Evolutionary conservation across 768 basidiomycete species (phyloP).

Genomic region (Boletus barrowsii): DNA sequence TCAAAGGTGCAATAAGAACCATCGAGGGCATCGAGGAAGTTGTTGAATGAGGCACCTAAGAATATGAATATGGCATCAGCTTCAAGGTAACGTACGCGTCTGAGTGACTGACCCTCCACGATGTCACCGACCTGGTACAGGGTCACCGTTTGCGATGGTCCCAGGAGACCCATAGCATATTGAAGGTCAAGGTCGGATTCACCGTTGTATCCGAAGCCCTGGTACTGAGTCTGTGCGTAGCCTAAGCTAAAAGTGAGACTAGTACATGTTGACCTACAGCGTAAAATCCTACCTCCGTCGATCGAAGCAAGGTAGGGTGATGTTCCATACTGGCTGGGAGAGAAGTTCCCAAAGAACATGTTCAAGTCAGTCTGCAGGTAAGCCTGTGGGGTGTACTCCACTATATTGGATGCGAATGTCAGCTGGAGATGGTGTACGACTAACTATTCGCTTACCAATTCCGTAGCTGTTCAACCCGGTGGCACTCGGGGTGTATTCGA

Average conservation of each 20-base stretch:
- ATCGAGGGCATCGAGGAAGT: conserved; percentile 36
- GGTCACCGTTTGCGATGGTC: conserved; percentile 23
- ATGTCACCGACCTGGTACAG: conserved; percentile 34
- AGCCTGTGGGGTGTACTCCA: conserved; percentile 35
- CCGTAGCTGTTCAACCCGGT: conserved; percentile 31
- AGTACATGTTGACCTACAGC: background rate
- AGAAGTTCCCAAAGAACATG: conserved; percentile 29
- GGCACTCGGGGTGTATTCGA: conserved; percentile 22
- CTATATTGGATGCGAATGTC: conserved; percentile 8
- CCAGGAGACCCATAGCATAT: conserved; percentile 12
- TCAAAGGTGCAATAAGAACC: conserved; percentile 33
- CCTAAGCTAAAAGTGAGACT: conserved; percentile 16
- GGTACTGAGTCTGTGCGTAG: conserved; percentile 27
- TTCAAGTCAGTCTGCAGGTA: conserved; percentile 27
- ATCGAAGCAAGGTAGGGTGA: conserved; percentile 32
- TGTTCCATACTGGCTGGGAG: conserved; percentile 18
- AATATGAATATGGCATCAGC: too few relatives aligned
- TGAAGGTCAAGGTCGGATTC: conserved; percentile 34
- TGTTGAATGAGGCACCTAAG: conserved; percentile 33
- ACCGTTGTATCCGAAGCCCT: conserved; percentile 2
- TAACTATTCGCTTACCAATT: conserved; percentile 19
- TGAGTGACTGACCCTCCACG: too few relatives aligned
- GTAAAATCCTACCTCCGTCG: conserved; percentile 31
- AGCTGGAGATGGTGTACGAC: background rate
- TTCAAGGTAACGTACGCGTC: too few relatives aligned